Evolutionary conservation across 495 filamentous ascomycete species (phyloP).

Genomic region (Cercophora sp.): DNA sequence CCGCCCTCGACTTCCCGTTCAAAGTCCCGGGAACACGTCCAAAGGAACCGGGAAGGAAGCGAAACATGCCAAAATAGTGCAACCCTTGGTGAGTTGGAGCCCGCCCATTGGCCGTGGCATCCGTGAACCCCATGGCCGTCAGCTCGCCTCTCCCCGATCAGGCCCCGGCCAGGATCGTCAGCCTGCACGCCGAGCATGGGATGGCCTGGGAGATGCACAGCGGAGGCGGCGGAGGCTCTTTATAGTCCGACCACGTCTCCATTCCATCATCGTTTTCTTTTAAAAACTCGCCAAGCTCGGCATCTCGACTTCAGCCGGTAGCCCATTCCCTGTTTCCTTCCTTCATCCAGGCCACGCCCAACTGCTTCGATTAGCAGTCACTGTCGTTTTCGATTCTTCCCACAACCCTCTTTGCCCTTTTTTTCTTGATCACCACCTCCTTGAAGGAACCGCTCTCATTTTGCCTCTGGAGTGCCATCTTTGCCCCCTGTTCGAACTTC

Average conservation of each 20-base stretch:
- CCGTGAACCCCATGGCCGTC: not conserved
- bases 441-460: not conserved
- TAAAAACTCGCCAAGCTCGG: not conserved
- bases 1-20: not conserved
- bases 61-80: conserved; percentile 8
- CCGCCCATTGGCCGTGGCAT: conserved; percentile 3
- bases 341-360: not conserved
- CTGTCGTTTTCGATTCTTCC: conserved; percentile 2
- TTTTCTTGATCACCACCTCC: not conserved
- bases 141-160: not conserved
- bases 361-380: conserved; percentile 3
- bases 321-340: not conserved
- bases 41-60: conserved; percentile 1
- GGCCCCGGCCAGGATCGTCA: not conserved
- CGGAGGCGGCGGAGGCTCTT: not conserved
- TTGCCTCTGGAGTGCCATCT: conserved; percentile 1
- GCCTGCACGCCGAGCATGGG: not conserved
- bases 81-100: not conserved
- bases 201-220: not conserved
- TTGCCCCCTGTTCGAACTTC: not conserved
- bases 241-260: not conserved
- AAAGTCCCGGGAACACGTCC: not conserved
- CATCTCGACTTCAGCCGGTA: conserved; percentile 8
- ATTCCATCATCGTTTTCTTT: conserved; percentile 2
- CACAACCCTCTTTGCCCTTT: not conserved